Evolutionary conservation across 352 stramenopile genomes (phyloP), one percentile per base, ranked within the genome.

Genomic region (Pythium guiyangense): DNA sequence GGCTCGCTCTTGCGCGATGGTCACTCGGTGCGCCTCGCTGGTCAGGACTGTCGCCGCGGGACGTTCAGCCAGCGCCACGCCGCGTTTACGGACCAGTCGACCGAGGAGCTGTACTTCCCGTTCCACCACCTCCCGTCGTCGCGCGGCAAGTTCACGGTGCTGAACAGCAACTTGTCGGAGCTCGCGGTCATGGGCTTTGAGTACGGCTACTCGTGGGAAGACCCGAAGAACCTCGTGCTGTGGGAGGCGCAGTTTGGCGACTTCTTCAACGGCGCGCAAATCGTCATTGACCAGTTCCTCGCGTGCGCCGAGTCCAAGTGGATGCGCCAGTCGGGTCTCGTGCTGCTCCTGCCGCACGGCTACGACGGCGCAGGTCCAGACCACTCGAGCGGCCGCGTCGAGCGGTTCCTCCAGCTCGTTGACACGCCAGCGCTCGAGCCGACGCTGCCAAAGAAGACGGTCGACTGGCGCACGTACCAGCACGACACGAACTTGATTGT

Each of bases 231-330:
- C 62, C 60, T 97, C 20, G 75, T 90, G 44, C 74, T 96, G n/a
- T 97, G 88, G 88, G 88, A 97, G 49, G 88, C 88, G 10, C 88
- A 97, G 59, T 97, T 97, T 52, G 88, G 88, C 14, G 88, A 97
- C 64, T 97, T 96, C 49, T 83, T 84, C 71, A 96, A 97, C 52
- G 79, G 82, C 27, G 88, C 84, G 31, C 88, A 97, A 57, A 91
- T 91, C 40, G 79, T 96, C 49, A 94, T 97, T 54, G 88, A 97
- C 57, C 81, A 90, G 55, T 96, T 97, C 62, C 67, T 96, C 29
- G 74, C 81, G 15, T 92, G 75, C 51, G 85, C 73, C 37, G 88
- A 97, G 60, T 85, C 77, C 60, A 97, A 97, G 69, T 97, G 86
- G 88, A 89, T 94, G 79, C 80, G 84, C 8, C 85, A 94, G 52